Evolutionary conservation across 2,329 filamentous ascomycete genomes (phyloP), one percentile per base, ranked within the genome.

Genomic region (Epichloe bromicola): DNA sequence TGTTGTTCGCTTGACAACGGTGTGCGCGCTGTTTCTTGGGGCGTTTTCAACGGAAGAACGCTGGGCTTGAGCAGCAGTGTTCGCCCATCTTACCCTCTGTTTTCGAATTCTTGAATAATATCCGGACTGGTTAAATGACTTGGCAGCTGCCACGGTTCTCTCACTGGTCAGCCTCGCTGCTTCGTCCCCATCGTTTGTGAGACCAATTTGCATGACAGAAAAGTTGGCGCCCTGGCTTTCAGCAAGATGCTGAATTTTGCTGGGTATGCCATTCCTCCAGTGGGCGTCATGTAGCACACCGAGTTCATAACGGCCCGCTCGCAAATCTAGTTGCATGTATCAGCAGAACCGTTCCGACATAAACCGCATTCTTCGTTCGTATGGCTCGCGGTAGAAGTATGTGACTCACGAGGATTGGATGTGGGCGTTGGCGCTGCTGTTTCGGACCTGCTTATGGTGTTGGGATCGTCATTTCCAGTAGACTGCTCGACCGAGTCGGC

Each of bases 81-180:
- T 45, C 15, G 39, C 23, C 53, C 50, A 45, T 46, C 26, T 37
- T 15, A 50, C 38, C 30, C 51, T 54, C 23, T 49, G 45, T n/a
- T 51, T 48, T 54, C 71, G 48, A 34, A 49, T 72, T 48, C 75
- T 66, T 10, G 75, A 70, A 44, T 75, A 70, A 56, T 81, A 80
- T 51, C 72, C 72, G 47, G 73, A 72, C 42, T 74, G 72, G 53
- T 74, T 75, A 43, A 78, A 78, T 51, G 75, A 66, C 58, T 70
- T 75, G 37, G 80, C 79, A 40, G 78, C 77, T 49, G 76, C 69
- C 44, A 74, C 76, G 12, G 79, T 82, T 57, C 71, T 75, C 60
- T 83, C 79, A 59, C 80, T 83, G 12, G 78, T 76, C 48, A 77
- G 74, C 61, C 81, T 79, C 5, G 79, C 79, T 44, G 76, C 73